These are phyloP conservation scores for Metarhizium rileyi DNA, from an alignment of 2,329 filamentous ascomycete genomes.

Conservation along the genomic window DNA sequence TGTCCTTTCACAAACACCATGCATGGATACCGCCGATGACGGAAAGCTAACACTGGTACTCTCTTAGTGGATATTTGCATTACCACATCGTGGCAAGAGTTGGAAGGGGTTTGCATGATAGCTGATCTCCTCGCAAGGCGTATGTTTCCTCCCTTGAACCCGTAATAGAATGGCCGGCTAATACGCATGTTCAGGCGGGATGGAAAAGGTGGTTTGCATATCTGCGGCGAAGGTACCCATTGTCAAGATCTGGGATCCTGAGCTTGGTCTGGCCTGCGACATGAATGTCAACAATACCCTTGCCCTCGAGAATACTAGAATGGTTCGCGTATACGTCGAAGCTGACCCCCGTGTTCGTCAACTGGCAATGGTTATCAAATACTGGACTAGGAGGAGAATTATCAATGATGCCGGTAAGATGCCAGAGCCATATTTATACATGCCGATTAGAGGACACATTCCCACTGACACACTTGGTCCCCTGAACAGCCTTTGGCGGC, in stretches of 20 bases:
- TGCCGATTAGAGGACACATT: not conserved
- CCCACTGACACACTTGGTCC: slow-evolving; percentile 11
- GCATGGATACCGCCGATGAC: not conserved
- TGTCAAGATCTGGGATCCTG: slow-evolving; percentile 97
- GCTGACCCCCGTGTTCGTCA: slow-evolving; percentile 85
- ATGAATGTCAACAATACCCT: slow-evolving; percentile 99
- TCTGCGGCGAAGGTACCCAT: slow-evolving; percentile 94
- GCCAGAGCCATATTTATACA: not conserved
- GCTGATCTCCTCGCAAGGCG: slow-evolving; percentile 76
- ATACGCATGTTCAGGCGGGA: slow-evolving; percentile 58
- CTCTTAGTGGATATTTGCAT: slow-evolving; percentile 88
- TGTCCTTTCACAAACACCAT: not conserved
- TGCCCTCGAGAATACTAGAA: slow-evolving; percentile 89
- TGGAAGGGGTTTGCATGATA: slow-evolving; percentile 85
- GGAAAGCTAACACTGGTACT: slow-evolving; percentile 7
- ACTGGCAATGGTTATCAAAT: slow-evolving; percentile 92
- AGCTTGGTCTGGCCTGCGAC: slow-evolving; percentile 80
- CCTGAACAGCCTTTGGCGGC: slow-evolving; percentile 64
- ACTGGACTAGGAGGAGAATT: slow-evolving; percentile 89
- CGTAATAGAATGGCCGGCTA: not conserved
- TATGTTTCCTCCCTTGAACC: slow-evolving; percentile 37
- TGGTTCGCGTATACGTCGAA: slow-evolving; percentile 96
- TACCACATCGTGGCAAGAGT: slow-evolving; percentile 76
- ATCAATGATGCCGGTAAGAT: slow-evolving; percentile 85
- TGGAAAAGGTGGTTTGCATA: slow-evolving; percentile 93